Conservation (phyloP, 2,329 filamentous ascomycete genomes). For the Hymenoscyphus infarciens region DNA sequence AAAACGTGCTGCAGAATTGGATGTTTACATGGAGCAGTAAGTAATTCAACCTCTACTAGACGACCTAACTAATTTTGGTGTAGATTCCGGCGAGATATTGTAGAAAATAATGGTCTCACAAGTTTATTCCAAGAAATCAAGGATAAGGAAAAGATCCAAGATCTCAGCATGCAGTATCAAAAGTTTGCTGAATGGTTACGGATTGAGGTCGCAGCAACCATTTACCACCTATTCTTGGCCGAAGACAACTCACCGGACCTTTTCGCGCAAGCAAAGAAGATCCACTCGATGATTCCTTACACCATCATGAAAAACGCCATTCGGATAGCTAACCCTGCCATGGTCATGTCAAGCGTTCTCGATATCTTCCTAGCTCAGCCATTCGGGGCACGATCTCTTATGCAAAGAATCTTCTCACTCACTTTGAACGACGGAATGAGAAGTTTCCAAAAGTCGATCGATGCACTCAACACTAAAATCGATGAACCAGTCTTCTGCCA, state of each 20-base stretch:
- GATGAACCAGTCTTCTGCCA: conserved; percentile 74
- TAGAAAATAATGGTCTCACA: conserved; percentile 77
- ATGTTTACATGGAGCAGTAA: conserved; percentile 96
- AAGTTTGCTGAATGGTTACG: conserved; percentile 98
- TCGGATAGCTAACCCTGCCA: conserved; percentile 89
- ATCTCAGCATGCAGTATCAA: conserved; percentile 90
- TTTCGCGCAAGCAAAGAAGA: conserved; percentile 89
- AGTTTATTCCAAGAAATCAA: conserved; percentile 91
- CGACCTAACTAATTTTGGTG: conserved; percentile 16
- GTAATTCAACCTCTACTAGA: conserved; percentile 33
- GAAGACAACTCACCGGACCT: conserved; percentile 97
- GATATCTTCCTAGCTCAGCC: conserved; percentile 96
- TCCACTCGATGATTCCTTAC: conserved; percentile 93
- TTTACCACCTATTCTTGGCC: conserved; percentile 95
- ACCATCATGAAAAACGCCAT: conserved; percentile 94
- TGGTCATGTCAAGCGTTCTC: conserved; percentile 92
- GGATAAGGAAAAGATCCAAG: conserved; percentile 79
- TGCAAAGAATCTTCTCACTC: conserved; percentile 92
- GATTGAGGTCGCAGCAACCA: conserved; percentile 92
- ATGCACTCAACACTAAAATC: conserved; percentile 71
- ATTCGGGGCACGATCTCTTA: conserved; percentile 81
- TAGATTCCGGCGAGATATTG: conserved; percentile 63
- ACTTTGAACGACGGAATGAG: conserved; percentile 88
- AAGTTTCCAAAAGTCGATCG: conserved; percentile 82
- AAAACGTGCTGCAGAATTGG: conserved; percentile 83